These are phyloP conservation scores for Monosporascus sp. DNA, from an alignment of 2,329 filamentous ascomycete species.

Conservation along the genomic window DNA sequence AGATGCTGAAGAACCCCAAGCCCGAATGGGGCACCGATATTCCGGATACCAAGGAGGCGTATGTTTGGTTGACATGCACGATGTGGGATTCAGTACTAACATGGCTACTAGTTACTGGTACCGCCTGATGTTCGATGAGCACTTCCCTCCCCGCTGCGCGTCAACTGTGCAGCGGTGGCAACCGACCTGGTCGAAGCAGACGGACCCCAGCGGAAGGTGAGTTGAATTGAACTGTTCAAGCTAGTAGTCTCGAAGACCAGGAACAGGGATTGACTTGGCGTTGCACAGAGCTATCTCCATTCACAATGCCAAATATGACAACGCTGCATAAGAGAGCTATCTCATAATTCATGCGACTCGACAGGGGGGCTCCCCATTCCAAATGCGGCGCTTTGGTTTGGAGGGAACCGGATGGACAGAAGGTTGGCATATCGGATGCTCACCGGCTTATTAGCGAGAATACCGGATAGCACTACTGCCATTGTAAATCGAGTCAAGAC, in stretches of 20 bases:
- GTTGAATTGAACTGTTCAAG: constrained; percentile 14
- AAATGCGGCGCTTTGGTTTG: not conserved
- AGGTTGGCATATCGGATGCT: not conserved
- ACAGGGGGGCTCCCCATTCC: not conserved
- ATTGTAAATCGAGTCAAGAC: too few relatives aligned
- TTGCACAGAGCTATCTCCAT: constrained; percentile 63
- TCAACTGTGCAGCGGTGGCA: constrained; percentile 94
- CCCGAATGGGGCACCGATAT: constrained; percentile 90
- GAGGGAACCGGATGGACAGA: not conserved
- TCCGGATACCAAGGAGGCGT: constrained; percentile 95
- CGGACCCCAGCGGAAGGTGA: constrained; percentile 87
- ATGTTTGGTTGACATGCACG: constrained; percentile 31
- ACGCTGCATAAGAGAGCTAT: constrained; percentile 29
- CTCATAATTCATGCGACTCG: not conserved
- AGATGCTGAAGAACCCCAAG: constrained; percentile 98
- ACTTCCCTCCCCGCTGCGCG: constrained; percentile 89
- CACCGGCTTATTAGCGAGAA: not conserved
- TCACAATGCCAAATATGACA: constrained; percentile 69
- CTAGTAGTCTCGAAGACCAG: not conserved
- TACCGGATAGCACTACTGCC: not conserved
- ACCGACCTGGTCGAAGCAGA: constrained; percentile 95
- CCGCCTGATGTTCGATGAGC: constrained; percentile 96
- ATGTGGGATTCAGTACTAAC: constrained; percentile 18
- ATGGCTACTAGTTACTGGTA: constrained; percentile 74
- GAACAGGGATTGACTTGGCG: not conserved